A percentile compares a stretch with the other conserved stretches of the same genome.
Evolutionary conservation across 208 protist species (phyloP).

Genomic region (Balamuthia mandrillaris): DNA sequence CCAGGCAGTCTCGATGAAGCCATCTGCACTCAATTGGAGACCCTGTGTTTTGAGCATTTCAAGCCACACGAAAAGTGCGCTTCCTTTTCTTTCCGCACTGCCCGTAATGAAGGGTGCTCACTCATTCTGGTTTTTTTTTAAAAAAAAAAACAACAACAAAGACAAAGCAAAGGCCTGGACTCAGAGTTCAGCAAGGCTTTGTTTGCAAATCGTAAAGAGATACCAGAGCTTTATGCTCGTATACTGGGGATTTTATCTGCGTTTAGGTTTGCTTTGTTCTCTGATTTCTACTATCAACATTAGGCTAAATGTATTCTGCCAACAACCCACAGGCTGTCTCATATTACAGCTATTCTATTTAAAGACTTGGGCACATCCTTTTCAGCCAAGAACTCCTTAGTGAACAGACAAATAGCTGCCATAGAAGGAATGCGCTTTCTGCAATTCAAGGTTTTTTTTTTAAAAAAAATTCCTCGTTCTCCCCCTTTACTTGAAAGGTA

Average conservation of each 20-base stretch:
- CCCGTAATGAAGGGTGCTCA: no score
- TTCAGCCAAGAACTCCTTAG: background rate
- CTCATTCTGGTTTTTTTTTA: background rate
- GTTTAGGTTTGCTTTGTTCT: background rate
- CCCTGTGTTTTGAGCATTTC: conserved; percentile 24
- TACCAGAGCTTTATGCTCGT: conserved; percentile 19
- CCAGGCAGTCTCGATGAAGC: background rate
- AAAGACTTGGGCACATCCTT: background rate
- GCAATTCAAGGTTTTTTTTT: background rate
- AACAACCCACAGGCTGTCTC: background rate
- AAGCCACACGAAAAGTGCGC: background rate
- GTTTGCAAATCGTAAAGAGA: background rate
- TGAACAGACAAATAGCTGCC: background rate
- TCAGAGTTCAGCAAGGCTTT: background rate
- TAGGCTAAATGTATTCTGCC: no score
- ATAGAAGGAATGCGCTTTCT: conserved; percentile 9
- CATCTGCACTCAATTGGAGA: background rate
- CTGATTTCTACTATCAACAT: no score
- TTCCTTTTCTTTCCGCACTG: background rate
- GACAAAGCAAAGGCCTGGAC: background rate
- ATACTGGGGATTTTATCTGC: background rate
- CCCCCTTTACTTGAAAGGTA: background rate
- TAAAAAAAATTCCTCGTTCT: background rate
- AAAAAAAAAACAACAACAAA: background rate
- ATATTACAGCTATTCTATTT: conserved; percentile 9